Percentiles rank a stretch among this genome's conserved stretches.
Evolutionary conservation across 2,329 filamentous ascomycete genomes (phyloP).

Genomic region (Sporothrix phasma): DNA sequence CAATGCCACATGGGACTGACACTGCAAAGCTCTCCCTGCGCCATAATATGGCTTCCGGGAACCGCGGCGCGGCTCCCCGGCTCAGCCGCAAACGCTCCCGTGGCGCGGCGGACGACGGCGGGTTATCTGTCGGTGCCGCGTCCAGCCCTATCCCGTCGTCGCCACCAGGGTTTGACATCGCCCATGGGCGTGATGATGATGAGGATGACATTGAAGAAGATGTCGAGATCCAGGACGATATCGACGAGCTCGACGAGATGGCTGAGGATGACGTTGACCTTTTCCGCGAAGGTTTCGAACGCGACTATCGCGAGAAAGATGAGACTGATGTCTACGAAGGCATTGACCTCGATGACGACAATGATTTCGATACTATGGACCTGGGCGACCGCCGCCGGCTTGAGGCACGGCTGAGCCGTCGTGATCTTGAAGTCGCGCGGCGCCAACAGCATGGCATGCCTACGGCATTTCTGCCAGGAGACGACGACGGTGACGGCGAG

Average conservation of each 20-base stretch:
- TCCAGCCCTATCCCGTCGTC: conserved; percentile 61
- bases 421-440: conserved; percentile 62
- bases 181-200: conserved; percentile 53
- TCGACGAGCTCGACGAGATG: conserved; percentile 70
- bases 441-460: conserved; percentile 52
- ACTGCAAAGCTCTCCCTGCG: conserved; percentile 67
- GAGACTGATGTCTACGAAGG: conserved; percentile 61
- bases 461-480: conserved; percentile 64
- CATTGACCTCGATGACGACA: conserved; percentile 67
- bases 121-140: conserved; percentile 40
- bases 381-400: conserved; percentile 57
- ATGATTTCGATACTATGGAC: conserved; percentile 61
- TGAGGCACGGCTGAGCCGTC: conserved; percentile 61
- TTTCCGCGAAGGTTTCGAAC: conserved; percentile 63
- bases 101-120: conserved; percentile 39
- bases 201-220: conserved; percentile 65
- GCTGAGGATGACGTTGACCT: conserved; percentile 73
- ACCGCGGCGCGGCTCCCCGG: conserved; percentile 53
- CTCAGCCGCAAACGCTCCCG: conserved; percentile 47
- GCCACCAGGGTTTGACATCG: conserved; percentile 53
- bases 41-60: conserved; percentile 71
- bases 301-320: conserved; percentile 58
- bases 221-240: conserved; percentile 59
- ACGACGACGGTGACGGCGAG: conserved; percentile 84
- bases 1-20: neutral